Percentiles rank a stretch among this genome's conserved stretches.
These are phyloP conservation scores for Eragrostis nindensis DNA, from an alignment of 176 grass and related monocot species.

Conservation along the genomic window DNA sequence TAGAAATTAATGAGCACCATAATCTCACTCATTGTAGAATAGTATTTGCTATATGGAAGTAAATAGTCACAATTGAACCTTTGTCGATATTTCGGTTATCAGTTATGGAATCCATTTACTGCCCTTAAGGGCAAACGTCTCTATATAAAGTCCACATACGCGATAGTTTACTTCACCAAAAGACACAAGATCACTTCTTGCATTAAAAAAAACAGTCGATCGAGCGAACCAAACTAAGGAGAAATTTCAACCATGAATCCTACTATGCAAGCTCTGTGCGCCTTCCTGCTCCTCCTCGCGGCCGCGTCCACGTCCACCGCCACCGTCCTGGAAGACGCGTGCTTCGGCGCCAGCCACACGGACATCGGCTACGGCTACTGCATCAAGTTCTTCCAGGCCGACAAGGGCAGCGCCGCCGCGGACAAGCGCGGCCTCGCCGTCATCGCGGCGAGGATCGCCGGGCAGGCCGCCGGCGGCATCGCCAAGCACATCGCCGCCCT, in stretches of 20 bases:
- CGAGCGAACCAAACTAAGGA: not conserved
- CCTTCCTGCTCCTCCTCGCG: constrained; percentile 31
- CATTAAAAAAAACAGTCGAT: too few species aligned
- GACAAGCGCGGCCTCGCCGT: constrained; percentile 57
- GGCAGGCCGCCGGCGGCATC: not conserved
- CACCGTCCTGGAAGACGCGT: constrained; percentile 51
- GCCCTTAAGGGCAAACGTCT: too few species aligned
- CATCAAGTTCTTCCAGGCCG: constrained; percentile 50
- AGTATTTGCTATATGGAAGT: too few species aligned
- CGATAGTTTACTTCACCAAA: too few species aligned
- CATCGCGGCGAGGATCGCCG: constrained; percentile 35
- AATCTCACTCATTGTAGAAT: too few species aligned
- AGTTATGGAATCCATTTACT: too few species aligned
- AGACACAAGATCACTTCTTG: too few species aligned
- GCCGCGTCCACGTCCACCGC: constrained; percentile 14
- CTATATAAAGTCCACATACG: too few species aligned
- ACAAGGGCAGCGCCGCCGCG: constrained; percentile 17
- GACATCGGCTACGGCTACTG: constrained; percentile 52
- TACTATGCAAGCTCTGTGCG: constrained; percentile 3
- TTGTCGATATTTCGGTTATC: too few species aligned
- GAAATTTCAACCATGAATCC: constrained; percentile 1
- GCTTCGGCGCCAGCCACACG: constrained; percentile 27
- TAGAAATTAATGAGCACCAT: too few species aligned
- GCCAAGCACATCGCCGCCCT: constrained; percentile 40
- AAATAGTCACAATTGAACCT: too few species aligned